These are phyloP conservation scores for Alternaria sp. DNA, from an alignment of 2,329 filamentous ascomycete genomes.

Conservation along the genomic window DNA sequence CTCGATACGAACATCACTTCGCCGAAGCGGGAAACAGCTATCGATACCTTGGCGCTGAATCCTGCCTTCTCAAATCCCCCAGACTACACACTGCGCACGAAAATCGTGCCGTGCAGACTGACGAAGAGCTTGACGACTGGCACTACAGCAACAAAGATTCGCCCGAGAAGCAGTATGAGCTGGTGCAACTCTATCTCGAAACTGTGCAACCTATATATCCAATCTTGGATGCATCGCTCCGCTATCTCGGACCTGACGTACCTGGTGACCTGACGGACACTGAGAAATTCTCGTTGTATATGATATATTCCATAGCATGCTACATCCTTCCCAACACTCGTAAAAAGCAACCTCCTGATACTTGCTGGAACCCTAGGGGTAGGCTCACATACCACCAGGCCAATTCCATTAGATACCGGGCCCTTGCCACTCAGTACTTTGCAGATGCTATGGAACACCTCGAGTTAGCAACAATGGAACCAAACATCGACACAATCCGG, in stretches of 20 bases:
- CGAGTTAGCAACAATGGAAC: slow-evolving; percentile 40
- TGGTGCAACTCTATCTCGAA: slow-evolving; percentile 39
- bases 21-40: slow-evolving; percentile 41
- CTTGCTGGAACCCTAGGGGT: slow-evolving; percentile 31
- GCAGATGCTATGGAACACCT: slow-evolving; percentile 40
- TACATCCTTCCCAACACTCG: slow-evolving; percentile 37
- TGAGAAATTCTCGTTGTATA: slow-evolving; percentile 42
- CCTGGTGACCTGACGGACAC: slow-evolving; percentile 31
- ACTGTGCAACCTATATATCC: slow-evolving; percentile 38
- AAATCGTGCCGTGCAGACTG: slow-evolving; percentile 18
- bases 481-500: slow-evolving; percentile 39
- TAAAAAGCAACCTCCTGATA: slow-evolving; percentile 25
- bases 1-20: slow-evolving; percentile 43
- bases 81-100: slow-evolving; percentile 26
- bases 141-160: slow-evolving; percentile 31
- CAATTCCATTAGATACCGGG: slow-evolving; percentile 39
- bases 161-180: slow-evolving; percentile 33
- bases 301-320: slow-evolving; percentile 47
- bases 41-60: slow-evolving; percentile 44
- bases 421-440: slow-evolving; percentile 34
- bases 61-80: slow-evolving; percentile 42
- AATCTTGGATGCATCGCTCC: slow-evolving; percentile 34
- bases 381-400: slow-evolving; percentile 38
- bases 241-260: slow-evolving; percentile 32
- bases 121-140: slow-evolving; percentile 35